Evolutionary conservation across 176 grass and related monocot genomes (phyloP), one percentile per base, ranked within the genome.

Genomic region (Phoenix dactylifera): DNA sequence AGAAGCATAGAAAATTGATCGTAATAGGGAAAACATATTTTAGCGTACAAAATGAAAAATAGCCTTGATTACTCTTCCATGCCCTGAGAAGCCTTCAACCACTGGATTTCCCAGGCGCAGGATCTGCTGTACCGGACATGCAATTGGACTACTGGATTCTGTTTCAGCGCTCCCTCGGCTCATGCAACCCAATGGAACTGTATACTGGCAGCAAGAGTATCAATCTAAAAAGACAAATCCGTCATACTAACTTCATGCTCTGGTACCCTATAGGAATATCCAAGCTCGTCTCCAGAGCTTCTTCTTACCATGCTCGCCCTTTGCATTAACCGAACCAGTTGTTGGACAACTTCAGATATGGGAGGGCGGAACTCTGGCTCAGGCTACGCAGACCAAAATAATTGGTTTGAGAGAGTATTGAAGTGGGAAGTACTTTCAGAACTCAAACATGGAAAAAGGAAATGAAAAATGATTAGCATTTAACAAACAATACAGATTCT

Each of bases 331-430:
- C 85, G 76, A 51, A 93, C 94, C 58, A 98, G 82, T 58, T 98
- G 84, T 61, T 93, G 94, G 30, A 98, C 94, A 52, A 98, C 88
- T 83, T 98, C 85, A 16, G 88, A 98, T 88, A 98, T 89, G 1
- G 94, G 88, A 50, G 94, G 94, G 15, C 94, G 84, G 64, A 98
- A 98, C 66, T 98, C 94, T 29, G 94, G 88, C 59, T 89, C 85
- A 1, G 85, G 76, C 94, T 98, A 55, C 68, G 81, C 50, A 85
- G 64, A 39, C 26, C 61, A 64, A 59, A 24, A 62, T 1, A 23
- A 54, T 10, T 44, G 10, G 29, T 50, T 59, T 26, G 23, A 59
- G 22, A 28, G 24, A 44, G 1, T 44, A 9, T 10, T 44, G 35
- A 44, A 44, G 35, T 12, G 35, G 35, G 35, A 44, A 44, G 9